Conservation (phyloP, 352 stramenopile genomes). For the Phytophthora podocarpi region DNA sequence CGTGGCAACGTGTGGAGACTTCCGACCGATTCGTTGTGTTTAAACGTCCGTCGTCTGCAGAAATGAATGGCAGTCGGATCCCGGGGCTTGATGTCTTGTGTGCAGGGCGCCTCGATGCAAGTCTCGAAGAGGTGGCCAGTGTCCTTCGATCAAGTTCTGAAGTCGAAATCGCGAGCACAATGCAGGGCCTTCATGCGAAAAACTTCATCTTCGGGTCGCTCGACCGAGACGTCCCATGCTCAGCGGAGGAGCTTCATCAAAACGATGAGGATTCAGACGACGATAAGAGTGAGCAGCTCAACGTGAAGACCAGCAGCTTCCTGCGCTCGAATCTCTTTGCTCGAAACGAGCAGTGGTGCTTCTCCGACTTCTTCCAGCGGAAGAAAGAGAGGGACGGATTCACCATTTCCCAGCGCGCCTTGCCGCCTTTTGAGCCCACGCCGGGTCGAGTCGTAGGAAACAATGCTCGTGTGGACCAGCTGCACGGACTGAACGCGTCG, state of each 20-base stretch:
- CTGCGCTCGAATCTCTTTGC: conserved; percentile 29
- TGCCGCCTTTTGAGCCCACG: conserved; percentile 22
- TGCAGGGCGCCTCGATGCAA: conserved; percentile 32
- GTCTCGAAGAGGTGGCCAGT: conserved; percentile 36
- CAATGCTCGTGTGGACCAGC: conserved; percentile 38
- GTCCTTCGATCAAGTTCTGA: conserved; percentile 22
- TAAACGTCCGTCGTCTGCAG: conserved; percentile 3
- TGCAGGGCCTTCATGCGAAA: conserved; percentile 41
- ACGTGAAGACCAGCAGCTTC: conserved; percentile 46
- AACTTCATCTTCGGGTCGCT: conserved; percentile 44
- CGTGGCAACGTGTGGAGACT: conserved; percentile 31
- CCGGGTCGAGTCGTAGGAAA: conserved; percentile 22
- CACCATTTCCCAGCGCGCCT: conserved; percentile 36
- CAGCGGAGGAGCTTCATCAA: background rate
- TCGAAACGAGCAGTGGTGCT: conserved; percentile 48
- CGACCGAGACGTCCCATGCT: conserved; percentile 32
- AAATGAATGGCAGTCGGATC: background rate
- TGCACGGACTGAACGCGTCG: conserved; percentile 42
- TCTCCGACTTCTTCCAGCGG: conserved; percentile 37
- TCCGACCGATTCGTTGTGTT: conserved; percentile 34
- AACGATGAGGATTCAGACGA: background rate
- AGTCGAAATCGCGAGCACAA: conserved; percentile 26
- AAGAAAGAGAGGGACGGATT: conserved; percentile 35
- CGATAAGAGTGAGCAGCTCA: conserved; percentile 25
- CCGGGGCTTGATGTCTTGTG: conserved; percentile 39